A percentile compares a stretch with the other conserved stretches of the same genome.
Conservation (phyloP, 495 filamentous ascomycete species). For the Pseudomonodictys pantanalensis region DNA sequence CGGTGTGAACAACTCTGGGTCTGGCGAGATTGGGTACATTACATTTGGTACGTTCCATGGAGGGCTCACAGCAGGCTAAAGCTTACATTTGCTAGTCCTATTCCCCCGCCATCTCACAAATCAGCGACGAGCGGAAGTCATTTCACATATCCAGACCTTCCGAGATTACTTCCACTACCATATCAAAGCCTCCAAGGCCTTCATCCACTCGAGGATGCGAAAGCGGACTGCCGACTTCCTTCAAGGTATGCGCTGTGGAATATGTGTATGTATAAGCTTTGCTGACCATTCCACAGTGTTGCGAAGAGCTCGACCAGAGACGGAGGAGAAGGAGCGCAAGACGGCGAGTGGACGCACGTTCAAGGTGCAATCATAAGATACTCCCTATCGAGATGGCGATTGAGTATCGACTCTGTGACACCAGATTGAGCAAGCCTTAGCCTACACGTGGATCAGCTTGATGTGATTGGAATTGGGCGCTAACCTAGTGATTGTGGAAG, state of each 20-base stretch:
- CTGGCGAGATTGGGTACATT: constrained; percentile 88
- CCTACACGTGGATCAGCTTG: no score
- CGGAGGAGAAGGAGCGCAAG: constrained; percentile 96
- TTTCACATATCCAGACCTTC: constrained; percentile 99
- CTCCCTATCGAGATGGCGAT: neutral
- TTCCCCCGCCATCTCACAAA: constrained; percentile 92
- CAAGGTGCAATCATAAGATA: constrained; percentile 59
- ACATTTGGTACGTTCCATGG: constrained; percentile 75
- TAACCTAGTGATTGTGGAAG: no score
- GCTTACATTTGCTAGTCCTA: constrained; percentile 59
- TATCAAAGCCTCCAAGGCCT: constrained; percentile 99
- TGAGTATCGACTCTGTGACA: neutral
- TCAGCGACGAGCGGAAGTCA: constrained; percentile 87
- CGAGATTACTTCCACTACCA: constrained; percentile 99
- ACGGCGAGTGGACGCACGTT: constrained; percentile 96
- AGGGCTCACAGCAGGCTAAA: constrained; percentile 18
- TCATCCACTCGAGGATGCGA: constrained; percentile 97
- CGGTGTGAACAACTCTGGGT: constrained; percentile 68
- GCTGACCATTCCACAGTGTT: constrained; percentile 55
- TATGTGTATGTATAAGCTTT: neutral
- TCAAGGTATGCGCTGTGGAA: constrained; percentile 59
- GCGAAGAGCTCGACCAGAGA: constrained; percentile 86
- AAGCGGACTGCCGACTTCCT: constrained; percentile 96
- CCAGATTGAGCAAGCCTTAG: neutral
- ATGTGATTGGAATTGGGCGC: no score